phyloP scores from a whole-genome alignment of 2,329 filamentous ascomycete species.

The Penicillium expansum region DNA sequence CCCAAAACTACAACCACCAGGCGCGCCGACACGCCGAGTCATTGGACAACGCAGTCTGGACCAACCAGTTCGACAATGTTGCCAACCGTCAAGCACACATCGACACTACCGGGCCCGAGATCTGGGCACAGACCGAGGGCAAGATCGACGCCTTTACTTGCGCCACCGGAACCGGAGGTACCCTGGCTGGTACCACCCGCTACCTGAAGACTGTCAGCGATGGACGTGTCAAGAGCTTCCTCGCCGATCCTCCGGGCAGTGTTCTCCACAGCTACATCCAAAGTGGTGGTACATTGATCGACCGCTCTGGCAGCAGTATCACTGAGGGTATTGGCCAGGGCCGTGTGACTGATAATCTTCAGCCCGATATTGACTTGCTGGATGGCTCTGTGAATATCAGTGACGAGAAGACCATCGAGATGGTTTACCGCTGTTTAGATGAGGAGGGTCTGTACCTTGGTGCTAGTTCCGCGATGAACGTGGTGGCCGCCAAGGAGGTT shows the following conservation, averaged over 20 bases:
- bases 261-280: constrained; percentile 90
- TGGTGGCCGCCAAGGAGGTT: constrained; percentile 91
- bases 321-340: constrained; percentile 98
- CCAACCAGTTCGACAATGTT: constrained; percentile 96
- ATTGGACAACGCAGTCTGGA: constrained; percentile 90
- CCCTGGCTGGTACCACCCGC: constrained; percentile 80
- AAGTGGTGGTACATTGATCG: constrained; percentile 77
- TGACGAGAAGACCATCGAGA: constrained; percentile 93
- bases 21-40: constrained; percentile 83
- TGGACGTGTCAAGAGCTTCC: constrained; percentile 78
- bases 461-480: constrained; percentile 89
- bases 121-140: constrained; percentile 87
- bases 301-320: constrained; percentile 81
- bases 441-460: constrained; percentile 95
- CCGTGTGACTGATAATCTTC: constrained; percentile 90
- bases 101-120: constrained; percentile 95
- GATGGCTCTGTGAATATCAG: constrained; percentile 81
- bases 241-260: constrained; percentile 90
- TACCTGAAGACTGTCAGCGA: constrained; percentile 81
- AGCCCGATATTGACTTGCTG: constrained; percentile 76
- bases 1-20: constrained; percentile 97
- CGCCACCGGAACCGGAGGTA: constrained; percentile 88
- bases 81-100: constrained; percentile 93
- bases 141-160: constrained; percentile 92
- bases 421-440: constrained; percentile 95